Evolutionary conservation across 2,329 filamentous ascomycete species (phyloP).

Genomic region (Epichloe elymi): DNA sequence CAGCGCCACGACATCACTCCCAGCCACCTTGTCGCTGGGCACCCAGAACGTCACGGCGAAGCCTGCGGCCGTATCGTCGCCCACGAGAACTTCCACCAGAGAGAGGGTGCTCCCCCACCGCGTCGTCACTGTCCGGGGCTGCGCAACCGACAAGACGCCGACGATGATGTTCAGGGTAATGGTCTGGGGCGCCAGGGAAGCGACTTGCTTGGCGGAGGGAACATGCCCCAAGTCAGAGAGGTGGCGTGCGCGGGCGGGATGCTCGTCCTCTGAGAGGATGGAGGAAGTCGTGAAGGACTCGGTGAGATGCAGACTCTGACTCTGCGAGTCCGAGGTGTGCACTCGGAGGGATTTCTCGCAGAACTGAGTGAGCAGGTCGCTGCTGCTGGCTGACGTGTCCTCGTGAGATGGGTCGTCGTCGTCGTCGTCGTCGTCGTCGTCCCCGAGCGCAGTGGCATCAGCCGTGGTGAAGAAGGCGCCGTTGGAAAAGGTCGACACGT

Average conservation of each 20-base stretch:
- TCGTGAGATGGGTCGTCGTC: not conserved
- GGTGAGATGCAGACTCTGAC: conserved; percentile 15
- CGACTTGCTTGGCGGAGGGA: conserved; percentile 52
- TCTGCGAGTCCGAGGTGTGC: conserved; percentile 40
- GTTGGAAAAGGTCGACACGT: conserved; percentile 15
- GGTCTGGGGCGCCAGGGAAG: conserved; percentile 61
- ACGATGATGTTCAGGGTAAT: conserved; percentile 74
- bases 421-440: not conserved
- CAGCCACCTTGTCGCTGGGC: conserved; percentile 21
- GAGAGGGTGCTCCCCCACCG: conserved; percentile 50
- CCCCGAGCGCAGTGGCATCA: conserved; percentile 20
- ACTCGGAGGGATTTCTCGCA: conserved; percentile 65
- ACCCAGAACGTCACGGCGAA: conserved; percentile 84
- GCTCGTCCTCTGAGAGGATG: conserved; percentile 9
- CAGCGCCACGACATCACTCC: conserved; percentile 30
- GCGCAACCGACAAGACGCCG: conserved; percentile 59
- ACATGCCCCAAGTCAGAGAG: conserved; percentile 51
- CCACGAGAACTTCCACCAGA: conserved; percentile 66
- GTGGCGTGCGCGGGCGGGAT: conserved; percentile 17
- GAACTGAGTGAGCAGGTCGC: conserved; percentile 45
- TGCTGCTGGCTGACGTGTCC: conserved; percentile 13
- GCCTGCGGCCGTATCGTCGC: conserved; percentile 70
- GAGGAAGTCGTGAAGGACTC: conserved; percentile 12
- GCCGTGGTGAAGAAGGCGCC: conserved; percentile 36
- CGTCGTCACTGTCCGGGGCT: conserved; percentile 55